phyloP scores from a whole-genome alignment of 2,329 filamentous ascomycete species.

The Colletotrichum agaves region DNA sequence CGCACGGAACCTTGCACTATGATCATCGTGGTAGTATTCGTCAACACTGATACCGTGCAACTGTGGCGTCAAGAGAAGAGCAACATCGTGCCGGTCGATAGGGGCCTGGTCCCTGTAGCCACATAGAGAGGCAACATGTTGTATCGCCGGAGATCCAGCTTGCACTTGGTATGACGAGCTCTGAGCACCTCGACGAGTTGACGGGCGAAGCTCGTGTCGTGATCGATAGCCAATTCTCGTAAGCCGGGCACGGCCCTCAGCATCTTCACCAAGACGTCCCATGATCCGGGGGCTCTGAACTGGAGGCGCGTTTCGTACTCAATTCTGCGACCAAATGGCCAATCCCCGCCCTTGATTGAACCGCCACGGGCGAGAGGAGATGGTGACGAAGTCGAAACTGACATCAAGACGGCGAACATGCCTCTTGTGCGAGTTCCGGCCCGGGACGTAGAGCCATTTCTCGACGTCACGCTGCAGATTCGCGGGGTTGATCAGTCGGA shows the following conservation, averaged over 20 bases:
- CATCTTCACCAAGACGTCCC: slow-evolving; percentile 7
- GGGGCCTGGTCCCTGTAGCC: neutral
- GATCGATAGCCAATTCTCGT: slow-evolving; percentile 2
- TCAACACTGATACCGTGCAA: slow-evolving; percentile 5
- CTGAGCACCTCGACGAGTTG: slow-evolving; percentile 2
- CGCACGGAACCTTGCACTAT: neutral
- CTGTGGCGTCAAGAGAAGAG: neutral
- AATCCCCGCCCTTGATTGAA: neutral
- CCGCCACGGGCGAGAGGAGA: neutral
- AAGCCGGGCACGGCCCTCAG: neutral
- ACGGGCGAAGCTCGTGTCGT: slow-evolving; percentile 1
- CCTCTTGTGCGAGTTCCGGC: neutral
- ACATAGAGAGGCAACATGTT: neutral
- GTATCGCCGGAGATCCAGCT: neutral
- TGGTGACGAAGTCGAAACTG: slow-evolving; percentile 1
- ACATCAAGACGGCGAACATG: slow-evolving; percentile 4
- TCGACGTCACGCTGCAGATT: neutral
- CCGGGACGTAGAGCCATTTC: neutral
- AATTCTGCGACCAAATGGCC: neutral
- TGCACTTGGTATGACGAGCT: neutral
- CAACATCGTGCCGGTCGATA: neutral
- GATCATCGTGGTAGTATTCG: neutral
- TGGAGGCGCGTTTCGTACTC: neutral
- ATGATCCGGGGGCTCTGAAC: neutral
- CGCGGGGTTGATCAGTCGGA: neutral